These are phyloP conservation scores for Tinospora cordifolia DNA, from an alignment of 164 flowering plant species.

Conservation along the genomic window DNA sequence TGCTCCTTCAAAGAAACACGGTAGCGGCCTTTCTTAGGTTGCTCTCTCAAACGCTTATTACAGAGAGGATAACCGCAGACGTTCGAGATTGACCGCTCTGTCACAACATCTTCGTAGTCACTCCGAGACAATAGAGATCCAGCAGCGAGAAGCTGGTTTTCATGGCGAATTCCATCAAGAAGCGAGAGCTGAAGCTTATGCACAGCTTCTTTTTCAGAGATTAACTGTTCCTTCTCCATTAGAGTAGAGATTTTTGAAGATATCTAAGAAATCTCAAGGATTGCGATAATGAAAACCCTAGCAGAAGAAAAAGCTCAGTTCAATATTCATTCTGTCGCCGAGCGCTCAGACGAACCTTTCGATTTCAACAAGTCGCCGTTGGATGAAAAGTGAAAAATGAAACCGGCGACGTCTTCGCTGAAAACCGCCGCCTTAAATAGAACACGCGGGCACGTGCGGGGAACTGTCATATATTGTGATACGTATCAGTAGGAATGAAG, in stretches of 20 bases:
- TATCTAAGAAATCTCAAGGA: not conserved
- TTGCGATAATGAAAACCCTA: not conserved
- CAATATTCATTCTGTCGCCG: not conserved
- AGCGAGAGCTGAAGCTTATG: slow-evolving; percentile 59
- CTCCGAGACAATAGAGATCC: slow-evolving; percentile 52
- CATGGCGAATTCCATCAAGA: slow-evolving; percentile 53
- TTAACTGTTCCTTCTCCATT: slow-evolving; percentile 15
- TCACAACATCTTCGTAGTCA: slow-evolving; percentile 77
- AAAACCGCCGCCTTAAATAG: not conserved
- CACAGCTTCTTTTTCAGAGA: slow-evolving; percentile 37
- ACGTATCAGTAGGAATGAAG: not conserved
- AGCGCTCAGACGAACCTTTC: not conserved
- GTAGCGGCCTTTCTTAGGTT: slow-evolving; percentile 48
- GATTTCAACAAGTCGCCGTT: not conserved
- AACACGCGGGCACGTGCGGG: not conserved
- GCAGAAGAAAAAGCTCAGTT: not conserved
- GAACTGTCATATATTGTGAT: not conserved
- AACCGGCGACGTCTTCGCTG: too few species aligned
- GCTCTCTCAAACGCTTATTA: slow-evolving; percentile 32
- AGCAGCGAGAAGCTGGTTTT: slow-evolving; percentile 51
- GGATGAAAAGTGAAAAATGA: not conserved
- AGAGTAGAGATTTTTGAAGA: not conserved
- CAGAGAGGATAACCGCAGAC: slow-evolving; percentile 86
- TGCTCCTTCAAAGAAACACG: slow-evolving; percentile 74
- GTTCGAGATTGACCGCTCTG: slow-evolving; percentile 54